Conservation (phyloP, 805 yeast genomes). For the Wickerhamiella brachini region DNA sequence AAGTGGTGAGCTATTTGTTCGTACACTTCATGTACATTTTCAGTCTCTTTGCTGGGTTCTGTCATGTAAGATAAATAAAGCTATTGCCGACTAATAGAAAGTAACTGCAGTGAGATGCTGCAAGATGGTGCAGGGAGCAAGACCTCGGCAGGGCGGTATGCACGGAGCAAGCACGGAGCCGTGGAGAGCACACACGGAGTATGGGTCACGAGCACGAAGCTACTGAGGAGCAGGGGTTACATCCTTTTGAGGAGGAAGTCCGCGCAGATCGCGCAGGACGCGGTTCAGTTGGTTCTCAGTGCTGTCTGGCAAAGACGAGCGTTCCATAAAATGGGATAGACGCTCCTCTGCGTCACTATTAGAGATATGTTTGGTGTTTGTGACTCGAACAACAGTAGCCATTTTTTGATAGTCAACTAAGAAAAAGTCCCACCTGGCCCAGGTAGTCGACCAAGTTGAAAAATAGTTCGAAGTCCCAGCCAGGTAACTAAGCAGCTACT, state of each 20-base stretch:
- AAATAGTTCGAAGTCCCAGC: too few relatives aligned
- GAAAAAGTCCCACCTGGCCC: too few relatives aligned
- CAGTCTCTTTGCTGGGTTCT: constrained; percentile 41
- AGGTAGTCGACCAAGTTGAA: too few relatives aligned
- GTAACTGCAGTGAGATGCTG: too few relatives aligned
- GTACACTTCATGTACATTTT: constrained; percentile 82
- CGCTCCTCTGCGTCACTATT: constrained; percentile 17
- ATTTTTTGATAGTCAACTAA: too few relatives aligned
- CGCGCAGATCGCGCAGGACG: constrained; percentile 64
- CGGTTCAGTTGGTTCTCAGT: constrained; percentile 52
- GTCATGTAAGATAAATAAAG: background rate
- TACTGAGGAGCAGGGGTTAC: background rate
- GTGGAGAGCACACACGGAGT: too few relatives aligned
- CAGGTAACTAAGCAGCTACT: too few relatives aligned
- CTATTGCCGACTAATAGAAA: too few relatives aligned
- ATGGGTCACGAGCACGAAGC: too few relatives aligned
- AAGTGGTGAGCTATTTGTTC: constrained; percentile 87
- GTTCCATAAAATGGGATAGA: constrained; percentile 20
- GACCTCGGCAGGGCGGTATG: too few relatives aligned
- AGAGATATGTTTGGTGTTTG: constrained; percentile 8
- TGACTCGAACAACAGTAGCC: constrained; percentile 15
- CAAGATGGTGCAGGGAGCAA: too few relatives aligned
- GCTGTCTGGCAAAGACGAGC: constrained; percentile 27
- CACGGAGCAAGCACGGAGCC: too few relatives aligned
- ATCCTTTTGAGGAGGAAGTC: constrained; percentile 47